Percentiles rank a stretch among this genome's conserved stretches.
These are phyloP conservation scores for Yueomyces sinensis DNA, from an alignment of 805 yeast genomes.

Conservation along the genomic window DNA sequence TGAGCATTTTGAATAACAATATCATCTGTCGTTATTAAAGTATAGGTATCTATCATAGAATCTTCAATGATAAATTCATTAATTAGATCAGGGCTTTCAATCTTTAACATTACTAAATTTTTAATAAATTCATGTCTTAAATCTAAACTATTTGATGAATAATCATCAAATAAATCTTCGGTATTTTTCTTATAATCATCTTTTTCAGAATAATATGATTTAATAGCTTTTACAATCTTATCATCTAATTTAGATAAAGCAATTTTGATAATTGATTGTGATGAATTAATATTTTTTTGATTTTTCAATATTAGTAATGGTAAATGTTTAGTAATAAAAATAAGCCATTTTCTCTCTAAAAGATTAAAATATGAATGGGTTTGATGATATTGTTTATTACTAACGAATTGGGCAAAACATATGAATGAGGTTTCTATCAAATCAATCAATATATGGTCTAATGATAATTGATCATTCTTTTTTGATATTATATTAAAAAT, in stretches of 20 bases:
- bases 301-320: constrained; percentile 31
- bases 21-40: constrained; percentile 23
- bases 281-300: constrained; percentile 3
- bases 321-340: constrained; percentile 32
- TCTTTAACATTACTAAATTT: constrained; percentile 28
- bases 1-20: constrained; percentile 20
- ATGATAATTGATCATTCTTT: constrained; percentile 12
- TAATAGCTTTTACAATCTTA: constrained; percentile 21
- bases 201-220: constrained; percentile 23
- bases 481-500: constrained; percentile 25
- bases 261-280: constrained; percentile 9
- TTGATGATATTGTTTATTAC: constrained; percentile 28
- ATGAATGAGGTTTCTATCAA: constrained; percentile 27
- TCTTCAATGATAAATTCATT: constrained; percentile 28
- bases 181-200: constrained; percentile 24
- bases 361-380: constrained; percentile 22
- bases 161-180: constrained; percentile 40
- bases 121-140: constrained; percentile 39
- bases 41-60: constrained; percentile 25
- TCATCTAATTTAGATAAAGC: constrained; percentile 19
- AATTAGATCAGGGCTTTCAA: constrained; percentile 25
- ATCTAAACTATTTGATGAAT: constrained; percentile 33
- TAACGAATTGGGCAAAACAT: constrained; percentile 32
- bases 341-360: constrained; percentile 30
- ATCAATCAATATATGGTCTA: constrained; percentile 16